Conservation (phyloP, 495 filamentous ascomycete genomes). For the Daldinia childiae region DNA sequence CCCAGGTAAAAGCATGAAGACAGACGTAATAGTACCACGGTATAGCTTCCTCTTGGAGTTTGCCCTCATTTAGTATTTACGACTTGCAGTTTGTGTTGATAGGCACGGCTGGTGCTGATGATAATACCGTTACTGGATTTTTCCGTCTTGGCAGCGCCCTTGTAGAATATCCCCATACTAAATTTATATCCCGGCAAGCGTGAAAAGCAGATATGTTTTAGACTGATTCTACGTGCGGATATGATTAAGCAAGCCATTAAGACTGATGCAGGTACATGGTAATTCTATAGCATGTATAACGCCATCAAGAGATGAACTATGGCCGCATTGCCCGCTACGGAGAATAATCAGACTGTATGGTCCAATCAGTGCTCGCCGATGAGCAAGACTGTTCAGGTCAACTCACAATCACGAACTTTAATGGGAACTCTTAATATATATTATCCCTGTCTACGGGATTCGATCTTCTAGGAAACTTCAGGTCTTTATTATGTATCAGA, state of each 20-base stretch:
- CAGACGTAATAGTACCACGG: constrained; percentile 4
- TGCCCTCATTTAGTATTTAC: constrained; percentile 6
- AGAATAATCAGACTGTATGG: background rate
- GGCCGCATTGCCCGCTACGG: background rate
- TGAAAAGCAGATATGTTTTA: background rate
- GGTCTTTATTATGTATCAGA: background rate
- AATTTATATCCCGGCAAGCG: background rate
- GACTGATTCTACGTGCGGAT: background rate
- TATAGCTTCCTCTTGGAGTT: constrained; percentile 18
- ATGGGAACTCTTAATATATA: background rate
- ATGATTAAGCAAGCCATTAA: background rate
- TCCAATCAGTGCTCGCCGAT: constrained; percentile 39
- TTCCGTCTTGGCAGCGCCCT: constrained; percentile 27
- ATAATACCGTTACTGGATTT: constrained; percentile 23
- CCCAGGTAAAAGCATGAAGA: background rate
- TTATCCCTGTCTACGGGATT: background rate
- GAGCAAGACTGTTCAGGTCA: constrained; percentile 17
- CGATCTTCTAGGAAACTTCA: background rate
- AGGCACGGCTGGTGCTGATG: constrained; percentile 27
- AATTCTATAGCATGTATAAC: background rate
- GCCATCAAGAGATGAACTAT: background rate
- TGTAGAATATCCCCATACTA: constrained; percentile 14
- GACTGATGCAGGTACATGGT: background rate
- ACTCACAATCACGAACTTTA: constrained; percentile 19
- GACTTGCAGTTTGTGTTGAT: background rate